Percentiles rank a stretch among this genome's conserved stretches.
Conservation (phyloP, 257 asterid genomes). For the Jacaranda copaia region DNA sequence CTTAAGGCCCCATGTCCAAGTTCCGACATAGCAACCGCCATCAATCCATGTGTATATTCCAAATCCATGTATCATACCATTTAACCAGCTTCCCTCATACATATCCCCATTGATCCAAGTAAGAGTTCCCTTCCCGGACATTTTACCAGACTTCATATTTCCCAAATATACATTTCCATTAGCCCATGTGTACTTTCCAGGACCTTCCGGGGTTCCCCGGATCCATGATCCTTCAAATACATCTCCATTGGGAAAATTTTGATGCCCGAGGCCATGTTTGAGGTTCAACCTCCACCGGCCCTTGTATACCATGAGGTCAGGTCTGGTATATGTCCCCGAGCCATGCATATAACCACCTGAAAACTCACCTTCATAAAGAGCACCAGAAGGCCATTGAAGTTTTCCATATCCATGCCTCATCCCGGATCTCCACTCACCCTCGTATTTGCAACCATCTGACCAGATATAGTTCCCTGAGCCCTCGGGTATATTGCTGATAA, state of each 20-base stretch:
- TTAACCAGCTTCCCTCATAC: constrained; percentile 70
- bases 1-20: constrained; percentile 71
- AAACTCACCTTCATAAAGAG: constrained; percentile 73
- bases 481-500: constrained; percentile 59
- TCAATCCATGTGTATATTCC: constrained; percentile 71
- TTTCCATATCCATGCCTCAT: constrained; percentile 71
- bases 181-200: constrained; percentile 73
- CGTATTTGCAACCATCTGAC: constrained; percentile 72
- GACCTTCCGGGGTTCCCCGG: constrained; percentile 73
- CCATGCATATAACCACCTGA: constrained; percentile 75
- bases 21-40: constrained; percentile 70
- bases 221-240: constrained; percentile 77
- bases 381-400: constrained; percentile 67
- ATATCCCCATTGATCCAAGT: constrained; percentile 71
- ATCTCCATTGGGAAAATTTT: constrained; percentile 62
- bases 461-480: constrained; percentile 64
- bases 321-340: constrained; percentile 54
- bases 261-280: constrained; percentile 78
- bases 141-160: constrained; percentile 66
- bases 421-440: constrained; percentile 77
- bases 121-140: constrained; percentile 79
- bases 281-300: constrained; percentile 74
- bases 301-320: constrained; percentile 51
- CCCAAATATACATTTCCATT: constrained; percentile 71
- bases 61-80: constrained; percentile 67